Conservation (phyloP, 75 land plant genomes). For the Isoetes taiwanensis region DNA sequence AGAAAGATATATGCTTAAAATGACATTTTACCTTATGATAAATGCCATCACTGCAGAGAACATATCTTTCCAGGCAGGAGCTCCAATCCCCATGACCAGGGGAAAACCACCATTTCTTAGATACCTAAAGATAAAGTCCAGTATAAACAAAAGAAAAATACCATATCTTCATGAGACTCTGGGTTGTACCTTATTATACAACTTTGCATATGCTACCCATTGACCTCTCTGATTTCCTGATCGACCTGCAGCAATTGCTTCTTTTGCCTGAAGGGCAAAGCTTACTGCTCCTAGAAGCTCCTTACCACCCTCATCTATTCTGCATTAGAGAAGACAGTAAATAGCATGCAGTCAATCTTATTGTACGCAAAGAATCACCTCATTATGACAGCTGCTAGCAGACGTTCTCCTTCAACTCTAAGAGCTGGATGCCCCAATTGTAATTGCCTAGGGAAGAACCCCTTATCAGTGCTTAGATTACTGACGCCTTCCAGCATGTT, state of each 20-base stretch:
- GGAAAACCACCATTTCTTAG: conserved; percentile 91
- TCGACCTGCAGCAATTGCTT: conserved; percentile 78
- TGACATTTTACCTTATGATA: conserved; percentile 97
- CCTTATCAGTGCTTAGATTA: not conserved
- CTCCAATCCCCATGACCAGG: conserved; percentile 98
- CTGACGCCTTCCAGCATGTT: not conserved
- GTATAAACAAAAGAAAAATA: too few relatives aligned
- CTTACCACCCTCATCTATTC: conserved; percentile 69
- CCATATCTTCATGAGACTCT: too few relatives aligned
- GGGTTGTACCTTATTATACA: conserved; percentile 65
- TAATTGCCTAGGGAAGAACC: conserved; percentile 19
- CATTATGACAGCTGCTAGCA: conserved; percentile 73
- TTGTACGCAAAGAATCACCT: conserved; percentile 28
- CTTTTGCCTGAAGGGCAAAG: conserved; percentile 68
- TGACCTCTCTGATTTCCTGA: conserved; percentile 46
- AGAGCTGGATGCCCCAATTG: conserved; percentile 78
- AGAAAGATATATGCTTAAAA: too few relatives aligned
- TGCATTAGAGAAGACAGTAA: conserved; percentile 17
- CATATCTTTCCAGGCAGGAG: conserved; percentile 82
- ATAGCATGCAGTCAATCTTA: not conserved
- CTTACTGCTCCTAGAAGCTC: conserved; percentile 93
- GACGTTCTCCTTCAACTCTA: conserved; percentile 70
- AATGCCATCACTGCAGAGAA: conserved; percentile 78
- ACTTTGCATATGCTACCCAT: conserved; percentile 78
- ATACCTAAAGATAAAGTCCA: too few relatives aligned